Percentiles rank a stretch among this genome's conserved stretches.
These are phyloP conservation scores for Yamadazyma songkhlaensis DNA, from an alignment of 1,139 yeast genomes.

Conservation along the genomic window DNA sequence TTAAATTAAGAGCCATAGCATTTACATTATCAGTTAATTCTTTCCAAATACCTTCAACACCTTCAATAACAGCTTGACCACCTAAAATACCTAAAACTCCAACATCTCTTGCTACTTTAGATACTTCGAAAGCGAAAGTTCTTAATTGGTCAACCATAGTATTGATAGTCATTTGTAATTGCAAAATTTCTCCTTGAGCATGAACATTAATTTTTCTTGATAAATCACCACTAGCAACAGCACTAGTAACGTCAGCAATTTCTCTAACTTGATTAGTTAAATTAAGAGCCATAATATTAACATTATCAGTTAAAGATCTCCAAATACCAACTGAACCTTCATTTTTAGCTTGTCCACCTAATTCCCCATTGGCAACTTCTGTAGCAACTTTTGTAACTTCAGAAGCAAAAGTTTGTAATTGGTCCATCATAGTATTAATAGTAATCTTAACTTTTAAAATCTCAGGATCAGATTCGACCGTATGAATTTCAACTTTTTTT, in stretches of 20 bases:
- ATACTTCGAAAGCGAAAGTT: slow-evolving; percentile 84
- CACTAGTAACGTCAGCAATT: slow-evolving; percentile 84
- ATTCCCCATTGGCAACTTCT: slow-evolving; percentile 84
- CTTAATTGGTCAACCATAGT: slow-evolving; percentile 88
- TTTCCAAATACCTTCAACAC: slow-evolving; percentile 87
- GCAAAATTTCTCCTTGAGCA: slow-evolving; percentile 81
- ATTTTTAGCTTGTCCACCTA: slow-evolving; percentile 85
- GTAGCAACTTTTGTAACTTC: slow-evolving; percentile 86
- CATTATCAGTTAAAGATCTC: slow-evolving; percentile 81
- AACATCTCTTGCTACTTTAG: slow-evolving; percentile 84
- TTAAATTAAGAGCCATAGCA: slow-evolving; percentile 85
- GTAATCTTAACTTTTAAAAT: slow-evolving; percentile 76
- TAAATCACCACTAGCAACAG: slow-evolving; percentile 78
- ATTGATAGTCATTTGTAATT: slow-evolving; percentile 74
- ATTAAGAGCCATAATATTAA: slow-evolving; percentile 83
- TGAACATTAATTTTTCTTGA: slow-evolving; percentile 77
- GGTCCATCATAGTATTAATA: slow-evolving; percentile 86
- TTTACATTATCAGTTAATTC: slow-evolving; percentile 86
- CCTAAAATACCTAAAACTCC: slow-evolving; percentile 88
- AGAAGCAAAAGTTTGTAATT: slow-evolving; percentile 74
- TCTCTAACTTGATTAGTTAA: slow-evolving; percentile 82
- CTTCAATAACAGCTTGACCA: slow-evolving; percentile 82
- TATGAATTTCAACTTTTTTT: slow-evolving; percentile 70
- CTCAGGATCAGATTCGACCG: slow-evolving; percentile 71
- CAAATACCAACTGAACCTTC: slow-evolving; percentile 84